Evolutionary conservation across 2,329 filamentous ascomycete genomes (phyloP).

Genomic region (Claviceps quebecensis): DNA sequence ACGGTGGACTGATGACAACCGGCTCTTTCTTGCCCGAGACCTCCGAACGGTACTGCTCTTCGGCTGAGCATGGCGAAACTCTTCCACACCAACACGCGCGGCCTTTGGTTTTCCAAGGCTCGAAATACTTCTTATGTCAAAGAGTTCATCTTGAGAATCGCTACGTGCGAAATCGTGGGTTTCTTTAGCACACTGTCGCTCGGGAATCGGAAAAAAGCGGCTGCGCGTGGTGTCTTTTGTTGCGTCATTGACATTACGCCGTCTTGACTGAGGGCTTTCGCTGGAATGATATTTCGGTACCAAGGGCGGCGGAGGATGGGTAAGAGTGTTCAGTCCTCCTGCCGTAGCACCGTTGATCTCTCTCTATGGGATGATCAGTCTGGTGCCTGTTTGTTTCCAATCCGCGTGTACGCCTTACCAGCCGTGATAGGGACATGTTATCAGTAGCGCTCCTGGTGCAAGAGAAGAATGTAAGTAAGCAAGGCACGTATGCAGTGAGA

Average conservation of each 20-base stretch:
- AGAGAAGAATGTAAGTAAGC: conserved; percentile 8
- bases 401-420: conserved; percentile 11
- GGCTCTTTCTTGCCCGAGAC: background rate
- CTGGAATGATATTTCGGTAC: background rate
- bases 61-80: background rate
- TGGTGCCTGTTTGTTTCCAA: background rate
- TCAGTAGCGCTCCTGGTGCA: conserved; percentile 10
- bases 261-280: conserved; percentile 2
- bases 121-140: background rate
- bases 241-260: background rate
- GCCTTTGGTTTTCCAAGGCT: background rate
- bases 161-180: background rate
- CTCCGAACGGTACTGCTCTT: background rate
- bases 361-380: conserved; percentile 1
- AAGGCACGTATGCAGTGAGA: background rate
- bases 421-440: conserved; percentile 10
- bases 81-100: background rate
- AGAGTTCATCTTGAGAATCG: conserved; percentile 1
- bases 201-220: background rate
- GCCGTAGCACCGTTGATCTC: conserved; percentile 1
- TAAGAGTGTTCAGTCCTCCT: conserved; percentile 6
- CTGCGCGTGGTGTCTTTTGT: background rate
- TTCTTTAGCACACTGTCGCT: background rate
- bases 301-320: background rate
- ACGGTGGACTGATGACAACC: conserved; percentile 13